Conservation (phyloP, 2,329 filamentous ascomycete species). For the Juglanconis oblonga region DNA sequence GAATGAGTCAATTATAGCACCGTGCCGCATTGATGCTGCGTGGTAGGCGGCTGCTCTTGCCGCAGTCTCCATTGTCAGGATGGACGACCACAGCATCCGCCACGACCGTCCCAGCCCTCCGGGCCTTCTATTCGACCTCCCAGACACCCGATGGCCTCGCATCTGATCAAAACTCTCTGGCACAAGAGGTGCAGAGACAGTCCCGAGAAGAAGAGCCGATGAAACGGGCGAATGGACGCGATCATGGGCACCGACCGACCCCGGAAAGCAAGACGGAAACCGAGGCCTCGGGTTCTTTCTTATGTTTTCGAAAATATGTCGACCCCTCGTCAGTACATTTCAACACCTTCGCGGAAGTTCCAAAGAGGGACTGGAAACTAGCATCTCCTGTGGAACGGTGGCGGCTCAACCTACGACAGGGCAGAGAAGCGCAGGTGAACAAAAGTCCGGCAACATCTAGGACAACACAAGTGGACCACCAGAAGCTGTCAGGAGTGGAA, state of each 20-base stretch:
- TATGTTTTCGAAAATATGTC: no score
- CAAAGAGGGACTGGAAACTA: no score
- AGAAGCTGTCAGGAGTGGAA: neutral
- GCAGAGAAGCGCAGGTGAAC: no score
- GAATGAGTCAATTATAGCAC: conserved; percentile 17
- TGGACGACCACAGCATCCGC: conserved; percentile 11
- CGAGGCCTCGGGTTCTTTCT: no score
- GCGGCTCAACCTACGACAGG: no score
- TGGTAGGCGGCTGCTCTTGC: conserved; percentile 17
- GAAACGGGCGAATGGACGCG: neutral
- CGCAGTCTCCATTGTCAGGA: conserved; percentile 17
- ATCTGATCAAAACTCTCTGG: neutral
- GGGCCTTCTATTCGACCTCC: neutral
- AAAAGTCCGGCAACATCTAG: no score
- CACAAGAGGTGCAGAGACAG: neutral
- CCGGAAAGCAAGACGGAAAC: no score
- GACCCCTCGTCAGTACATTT: no score
- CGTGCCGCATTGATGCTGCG: conserved; percentile 19
- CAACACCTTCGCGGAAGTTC: no score
- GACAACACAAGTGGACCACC: neutral
- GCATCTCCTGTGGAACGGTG: no score
- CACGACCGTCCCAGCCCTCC: neutral
- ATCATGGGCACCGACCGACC: no score
- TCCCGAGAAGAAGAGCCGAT: neutral
- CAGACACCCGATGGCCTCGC: neutral